Percentiles rank a stretch among this genome's conserved stretches.
Conservation (phyloP, 768 basidiomycete genomes). For the Phaeolepiota aurea region DNA sequence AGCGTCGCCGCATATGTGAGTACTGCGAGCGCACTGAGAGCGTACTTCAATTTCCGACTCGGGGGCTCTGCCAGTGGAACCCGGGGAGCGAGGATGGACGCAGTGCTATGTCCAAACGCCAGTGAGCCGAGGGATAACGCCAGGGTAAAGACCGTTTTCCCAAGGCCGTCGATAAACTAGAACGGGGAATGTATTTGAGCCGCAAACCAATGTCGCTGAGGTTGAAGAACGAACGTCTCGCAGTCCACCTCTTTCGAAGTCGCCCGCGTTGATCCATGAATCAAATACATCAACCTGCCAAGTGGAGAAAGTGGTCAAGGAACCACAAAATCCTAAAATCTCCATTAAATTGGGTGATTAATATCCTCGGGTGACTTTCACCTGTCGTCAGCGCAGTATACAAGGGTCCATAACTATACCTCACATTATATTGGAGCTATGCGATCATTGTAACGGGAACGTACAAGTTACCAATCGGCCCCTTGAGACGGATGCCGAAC, state of each 20-base stretch:
- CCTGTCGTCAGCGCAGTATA: conserved; percentile 88
- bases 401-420: conserved; percentile 73
- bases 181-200: background rate
- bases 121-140: conserved; percentile 71
- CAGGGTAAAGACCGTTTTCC: conserved; percentile 73
- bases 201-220: background rate
- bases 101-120: conserved; percentile 62
- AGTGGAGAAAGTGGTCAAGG: conserved; percentile 90
- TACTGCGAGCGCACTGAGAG: conserved; percentile 46
- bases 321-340: conserved; percentile 86
- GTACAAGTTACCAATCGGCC: conserved; percentile 68
- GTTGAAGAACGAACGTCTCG: conserved; percentile 46
- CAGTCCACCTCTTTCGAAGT: conserved; percentile 53
- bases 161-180: conserved; percentile 84
- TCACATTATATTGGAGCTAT: conserved; percentile 4
- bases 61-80: conserved; percentile 29
- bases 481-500: conserved; percentile 58
- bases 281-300: conserved; percentile 89
- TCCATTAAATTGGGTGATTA: conserved; percentile 1
- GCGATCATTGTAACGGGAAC: conserved; percentile 15
- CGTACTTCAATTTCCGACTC: conserved; percentile 34
- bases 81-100: conserved; percentile 28
- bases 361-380: conserved; percentile 15
- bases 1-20: conserved; percentile 69
- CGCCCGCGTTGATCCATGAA: conserved; percentile 70